Conservation (phyloP, 2,329 filamentous ascomycete genomes). For the Setomelanomma holmii region DNA sequence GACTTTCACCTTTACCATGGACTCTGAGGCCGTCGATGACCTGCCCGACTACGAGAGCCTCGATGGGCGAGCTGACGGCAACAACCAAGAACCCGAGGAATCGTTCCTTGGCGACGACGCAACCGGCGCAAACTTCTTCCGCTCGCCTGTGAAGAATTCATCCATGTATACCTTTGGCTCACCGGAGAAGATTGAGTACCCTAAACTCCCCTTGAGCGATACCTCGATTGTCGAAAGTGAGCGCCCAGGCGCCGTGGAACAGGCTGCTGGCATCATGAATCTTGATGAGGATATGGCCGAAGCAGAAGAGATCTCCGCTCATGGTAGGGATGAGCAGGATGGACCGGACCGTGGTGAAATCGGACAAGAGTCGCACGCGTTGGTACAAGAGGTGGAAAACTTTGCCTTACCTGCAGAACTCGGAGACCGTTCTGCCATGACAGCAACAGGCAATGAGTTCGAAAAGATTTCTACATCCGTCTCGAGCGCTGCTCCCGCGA, state of each 20-base stretch:
- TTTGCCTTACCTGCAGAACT: not conserved
- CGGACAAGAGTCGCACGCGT: no score
- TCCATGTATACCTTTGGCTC: not conserved
- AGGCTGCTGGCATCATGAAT: not conserved
- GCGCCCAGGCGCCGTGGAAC: not conserved
- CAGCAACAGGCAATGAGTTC: no score
- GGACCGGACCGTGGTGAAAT: no score
- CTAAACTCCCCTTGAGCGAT: slow-evolving; percentile 18
- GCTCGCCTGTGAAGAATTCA: slow-evolving; percentile 22
- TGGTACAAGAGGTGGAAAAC: not conserved
- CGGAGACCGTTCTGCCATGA: not conserved
- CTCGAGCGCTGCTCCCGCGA: no score
- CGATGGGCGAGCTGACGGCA: slow-evolving; percentile 5
- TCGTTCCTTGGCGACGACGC: slow-evolving; percentile 20
- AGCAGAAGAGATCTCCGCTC: not conserved
- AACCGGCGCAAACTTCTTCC: slow-evolving; percentile 30
- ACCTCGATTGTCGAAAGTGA: not conserved
- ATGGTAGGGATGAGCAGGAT: not conserved
- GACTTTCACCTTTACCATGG: slow-evolving; percentile 27
- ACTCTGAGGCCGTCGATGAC: slow-evolving; percentile 15
- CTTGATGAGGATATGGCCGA: not conserved
- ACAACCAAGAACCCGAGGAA: slow-evolving; percentile 2
- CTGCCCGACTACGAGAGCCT: slow-evolving; percentile 12
- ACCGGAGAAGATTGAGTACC: slow-evolving; percentile 23
- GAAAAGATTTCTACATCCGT: no score